A percentile compares a stretch with the other conserved stretches of the same genome.
Evolutionary conservation across 164 flowering plant species (phyloP).

Genomic region (Berberis thunbergii): DNA sequence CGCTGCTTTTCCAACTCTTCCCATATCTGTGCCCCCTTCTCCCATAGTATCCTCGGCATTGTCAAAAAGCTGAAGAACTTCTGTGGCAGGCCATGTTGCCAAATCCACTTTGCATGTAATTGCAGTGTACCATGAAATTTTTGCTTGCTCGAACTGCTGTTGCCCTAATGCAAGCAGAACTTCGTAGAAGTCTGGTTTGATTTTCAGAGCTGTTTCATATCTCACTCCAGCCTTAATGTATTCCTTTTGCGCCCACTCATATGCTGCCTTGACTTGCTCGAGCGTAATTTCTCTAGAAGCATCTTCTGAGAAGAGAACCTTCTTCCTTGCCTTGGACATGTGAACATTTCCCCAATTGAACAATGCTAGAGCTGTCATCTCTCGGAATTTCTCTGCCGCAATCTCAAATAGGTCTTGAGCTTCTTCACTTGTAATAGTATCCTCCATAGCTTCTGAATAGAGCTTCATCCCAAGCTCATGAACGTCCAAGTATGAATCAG

Average conservation of each 20-base stretch:
- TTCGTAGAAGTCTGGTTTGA: conserved; percentile 19
- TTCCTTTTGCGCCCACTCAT: conserved; percentile 64
- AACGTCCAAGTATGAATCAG: not conserved
- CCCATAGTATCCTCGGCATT: conserved; percentile 76
- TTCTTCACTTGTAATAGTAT: conserved; percentile 64
- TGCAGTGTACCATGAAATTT: conserved; percentile 74
- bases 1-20: conserved; percentile 45
- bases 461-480: too few species aligned
- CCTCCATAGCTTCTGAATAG: conserved; percentile 50
- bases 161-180: too few species aligned
- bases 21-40: conserved; percentile 64
- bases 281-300: conserved; percentile 37
- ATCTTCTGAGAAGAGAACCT: conserved; percentile 37
- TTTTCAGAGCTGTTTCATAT: conserved; percentile 58
- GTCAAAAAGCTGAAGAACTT: conserved; percentile 23
- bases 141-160: conserved; percentile 33
- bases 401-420: conserved; percentile 56
- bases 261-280: conserved; percentile 35
- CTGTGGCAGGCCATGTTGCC: not conserved
- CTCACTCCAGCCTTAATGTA: conserved; percentile 47
- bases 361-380: conserved; percentile 77
- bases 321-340: conserved; percentile 72
- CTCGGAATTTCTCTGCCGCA: conserved; percentile 74
- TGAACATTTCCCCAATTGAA: conserved; percentile 26
- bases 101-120: conserved; percentile 46